Conservation (phyloP, 306 rosid genomes). For the Pueraria montana region DNA sequence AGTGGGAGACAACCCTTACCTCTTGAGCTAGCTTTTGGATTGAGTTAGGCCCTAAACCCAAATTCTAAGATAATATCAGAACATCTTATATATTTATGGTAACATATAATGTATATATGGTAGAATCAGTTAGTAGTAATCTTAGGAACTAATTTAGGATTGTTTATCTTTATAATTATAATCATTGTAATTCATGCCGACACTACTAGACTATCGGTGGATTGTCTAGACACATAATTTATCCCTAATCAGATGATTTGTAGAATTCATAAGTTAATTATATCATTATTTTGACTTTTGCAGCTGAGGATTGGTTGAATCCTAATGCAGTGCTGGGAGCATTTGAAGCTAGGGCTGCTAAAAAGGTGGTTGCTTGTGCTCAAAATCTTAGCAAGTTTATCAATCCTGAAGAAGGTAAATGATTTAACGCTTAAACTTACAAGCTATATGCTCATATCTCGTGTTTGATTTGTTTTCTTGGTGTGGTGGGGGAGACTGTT, state of each 20-base stretch:
- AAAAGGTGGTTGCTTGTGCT: constrained; percentile 82
- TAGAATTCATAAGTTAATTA: constrained; percentile 21
- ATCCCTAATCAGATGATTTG: constrained; percentile 20
- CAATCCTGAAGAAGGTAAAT: constrained; percentile 86
- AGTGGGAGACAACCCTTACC: too few species aligned
- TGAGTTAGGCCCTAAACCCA: too few species aligned
- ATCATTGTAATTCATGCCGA: constrained; percentile 14
- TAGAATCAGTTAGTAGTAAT: background rate
- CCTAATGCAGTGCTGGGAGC: constrained; percentile 75
- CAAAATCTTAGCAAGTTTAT: constrained; percentile 71
- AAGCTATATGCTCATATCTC: constrained; percentile 29
- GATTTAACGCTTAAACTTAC: constrained; percentile 22
- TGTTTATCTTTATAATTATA: constrained; percentile 5
- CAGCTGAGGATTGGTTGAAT: constrained; percentile 94
- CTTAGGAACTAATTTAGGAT: background rate
- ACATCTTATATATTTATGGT: too few species aligned
- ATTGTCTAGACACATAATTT: constrained; percentile 20
- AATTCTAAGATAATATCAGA: too few species aligned
- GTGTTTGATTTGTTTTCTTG: constrained; percentile 38
- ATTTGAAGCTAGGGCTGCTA: constrained; percentile 88
- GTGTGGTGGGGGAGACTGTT: background rate
- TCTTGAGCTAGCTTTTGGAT: too few species aligned
- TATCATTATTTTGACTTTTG: constrained; percentile 45
- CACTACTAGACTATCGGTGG: background rate
- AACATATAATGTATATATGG: constrained; percentile 17